Percentiles rank a stretch among this genome's conserved stretches.
Conservation (phyloP, 164 flowering plant genomes). For the Chimonanthus praecox region DNA sequence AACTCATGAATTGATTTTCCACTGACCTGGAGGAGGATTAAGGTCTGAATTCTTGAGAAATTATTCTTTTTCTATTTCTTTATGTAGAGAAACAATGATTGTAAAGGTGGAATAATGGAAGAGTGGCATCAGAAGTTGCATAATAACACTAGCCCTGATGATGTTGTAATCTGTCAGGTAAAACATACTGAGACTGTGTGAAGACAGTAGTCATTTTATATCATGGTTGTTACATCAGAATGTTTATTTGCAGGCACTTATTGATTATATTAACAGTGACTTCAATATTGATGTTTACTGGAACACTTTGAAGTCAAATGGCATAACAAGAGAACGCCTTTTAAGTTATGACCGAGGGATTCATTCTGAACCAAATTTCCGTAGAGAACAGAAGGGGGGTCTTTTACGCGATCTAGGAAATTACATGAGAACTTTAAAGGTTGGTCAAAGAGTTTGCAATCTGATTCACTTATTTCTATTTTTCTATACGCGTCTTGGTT, state of each 20-base stretch:
- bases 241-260: slow-evolving; percentile 62
- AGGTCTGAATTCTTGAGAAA: not conserved
- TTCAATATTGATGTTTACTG: slow-evolving; percentile 81
- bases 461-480: no score
- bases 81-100: slow-evolving; percentile 82
- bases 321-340: slow-evolving; percentile 94
- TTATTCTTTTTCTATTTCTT: not conserved
- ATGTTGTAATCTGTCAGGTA: slow-evolving; percentile 97
- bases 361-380: slow-evolving; percentile 80
- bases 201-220: not conserved
- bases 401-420: slow-evolving; percentile 90
- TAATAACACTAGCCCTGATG: slow-evolving; percentile 99
- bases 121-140: slow-evolving; percentile 99
- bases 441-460: slow-evolving; percentile 15
- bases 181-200: slow-evolving; percentile 1
- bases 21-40: not conserved
- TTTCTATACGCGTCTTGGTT: no score
- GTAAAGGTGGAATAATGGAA: slow-evolving; percentile 99
- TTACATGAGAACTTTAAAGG: slow-evolving; percentile 98
- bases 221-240: not conserved
- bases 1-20: not conserved
- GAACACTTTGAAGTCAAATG: slow-evolving; percentile 86
- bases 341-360: slow-evolving; percentile 96
- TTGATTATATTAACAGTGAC: slow-evolving; percentile 78
- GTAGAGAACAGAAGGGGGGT: slow-evolving; percentile 75